Evolutionary conservation across 1,284 basidiomycete species (phyloP).

Genomic region (Calocybe gambosa): DNA sequence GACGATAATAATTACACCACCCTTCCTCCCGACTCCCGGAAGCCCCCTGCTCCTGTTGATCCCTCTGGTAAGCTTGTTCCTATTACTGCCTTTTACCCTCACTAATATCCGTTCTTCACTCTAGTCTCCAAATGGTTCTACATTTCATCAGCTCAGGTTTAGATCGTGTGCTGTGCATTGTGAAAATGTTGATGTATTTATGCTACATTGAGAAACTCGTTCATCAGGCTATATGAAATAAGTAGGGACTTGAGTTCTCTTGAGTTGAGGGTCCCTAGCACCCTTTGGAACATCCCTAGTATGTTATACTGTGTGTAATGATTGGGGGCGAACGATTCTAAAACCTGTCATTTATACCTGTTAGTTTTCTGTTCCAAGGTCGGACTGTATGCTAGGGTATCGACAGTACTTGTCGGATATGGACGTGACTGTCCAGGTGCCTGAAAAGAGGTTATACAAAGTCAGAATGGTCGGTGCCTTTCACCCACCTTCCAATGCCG

Average conservation of each 20-base stretch:
- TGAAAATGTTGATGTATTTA: too few species aligned
- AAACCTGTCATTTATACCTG: conserved; percentile 16
- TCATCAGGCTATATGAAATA: too few species aligned
- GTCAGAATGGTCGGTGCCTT: not conserved
- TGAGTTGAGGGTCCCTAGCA: too few species aligned
- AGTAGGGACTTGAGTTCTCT: too few species aligned
- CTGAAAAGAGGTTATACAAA: conserved; percentile 30
- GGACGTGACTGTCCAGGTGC: conserved; percentile 90
- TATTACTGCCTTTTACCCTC: conserved; percentile 26
- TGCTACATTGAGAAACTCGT: too few species aligned
- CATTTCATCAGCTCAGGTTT: conserved; percentile 80
- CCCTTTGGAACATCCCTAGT: too few species aligned
- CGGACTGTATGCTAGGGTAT: conserved; percentile 55
- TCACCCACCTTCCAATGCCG: conserved; percentile 74
- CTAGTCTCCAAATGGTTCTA: conserved; percentile 88
- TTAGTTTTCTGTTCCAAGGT: conserved; percentile 29
- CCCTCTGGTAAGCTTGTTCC: conserved; percentile 61
- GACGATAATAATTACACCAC: conserved; percentile 61
- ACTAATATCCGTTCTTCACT: not conserved
- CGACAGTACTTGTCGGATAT: conserved; percentile 82
- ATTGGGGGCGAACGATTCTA: too few species aligned
- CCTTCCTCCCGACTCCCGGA: conserved; percentile 77
- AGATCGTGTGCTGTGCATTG: conserved; percentile 14
- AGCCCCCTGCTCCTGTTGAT: conserved; percentile 82
- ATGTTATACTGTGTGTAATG: too few species aligned